These are phyloP conservation scores for Fraxinus albicans DNA, from an alignment of 305 asterid genomes.

Conservation along the genomic window DNA sequence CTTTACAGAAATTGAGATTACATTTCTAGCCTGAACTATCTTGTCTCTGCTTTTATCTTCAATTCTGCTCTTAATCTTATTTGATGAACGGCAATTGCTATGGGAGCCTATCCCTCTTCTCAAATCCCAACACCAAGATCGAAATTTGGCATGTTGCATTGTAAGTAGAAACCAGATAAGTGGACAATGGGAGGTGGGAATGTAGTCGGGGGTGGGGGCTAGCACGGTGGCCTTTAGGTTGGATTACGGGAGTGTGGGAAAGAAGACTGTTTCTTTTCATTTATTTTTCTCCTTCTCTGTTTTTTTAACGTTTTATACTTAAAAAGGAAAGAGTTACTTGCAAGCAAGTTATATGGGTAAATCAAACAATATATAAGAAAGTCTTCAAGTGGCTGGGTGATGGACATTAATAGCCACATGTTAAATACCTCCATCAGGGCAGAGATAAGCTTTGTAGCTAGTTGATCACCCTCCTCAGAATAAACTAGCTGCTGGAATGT, in stretches of 20 bases:
- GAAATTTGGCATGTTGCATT: background rate
- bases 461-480: constrained; percentile 82
- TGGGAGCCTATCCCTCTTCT: background rate
- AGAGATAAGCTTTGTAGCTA: constrained; percentile 85
- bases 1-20: background rate
- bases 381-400: background rate
- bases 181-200: background rate
- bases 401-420: constrained; percentile 15
- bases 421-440: constrained; percentile 87
- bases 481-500: constrained; percentile 91
- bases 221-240: background rate
- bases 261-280: background rate
- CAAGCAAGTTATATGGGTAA: background rate
- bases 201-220: background rate
- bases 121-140: background rate
- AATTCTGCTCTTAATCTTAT: background rate
- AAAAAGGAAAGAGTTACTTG: background rate
- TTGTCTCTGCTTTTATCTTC: background rate
- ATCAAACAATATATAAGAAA: background rate
- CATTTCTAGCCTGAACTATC: background rate
- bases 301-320: background rate
- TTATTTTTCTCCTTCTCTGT: background rate
- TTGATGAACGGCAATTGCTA: background rate
- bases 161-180: background rate
- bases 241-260: background rate